A percentile compares a stretch with the other conserved stretches of the same genome.
phyloP scores from a whole-genome alignment of 108 stramenopile species.

The Nitzschia sp. region DNA sequence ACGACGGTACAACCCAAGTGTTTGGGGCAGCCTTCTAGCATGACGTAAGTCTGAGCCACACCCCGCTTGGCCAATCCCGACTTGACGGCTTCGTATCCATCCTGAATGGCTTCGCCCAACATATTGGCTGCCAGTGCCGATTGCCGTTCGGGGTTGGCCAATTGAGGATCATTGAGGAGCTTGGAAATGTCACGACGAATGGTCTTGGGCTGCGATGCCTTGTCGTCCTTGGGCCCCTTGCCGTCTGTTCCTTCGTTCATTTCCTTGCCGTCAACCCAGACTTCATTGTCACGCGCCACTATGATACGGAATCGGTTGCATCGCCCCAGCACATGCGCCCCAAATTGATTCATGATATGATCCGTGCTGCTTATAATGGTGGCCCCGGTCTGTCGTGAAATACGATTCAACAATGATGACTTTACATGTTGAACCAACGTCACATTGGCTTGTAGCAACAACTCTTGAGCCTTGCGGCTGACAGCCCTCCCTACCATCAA shows the following conservation, averaged over 20 bases:
- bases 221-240: background rate
- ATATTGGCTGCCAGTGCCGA: slow-evolving; percentile 75
- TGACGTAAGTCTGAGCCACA: slow-evolving; percentile 75
- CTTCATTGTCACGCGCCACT: slow-evolving; percentile 84
- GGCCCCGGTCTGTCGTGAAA: slow-evolving; percentile 92
- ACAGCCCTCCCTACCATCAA: slow-evolving; percentile 86
- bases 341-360: slow-evolving; percentile 87
- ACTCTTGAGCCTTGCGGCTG: slow-evolving; percentile 87
- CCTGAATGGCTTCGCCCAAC: slow-evolving; percentile 76
- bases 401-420: slow-evolving; percentile 74
- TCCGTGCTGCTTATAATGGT: slow-evolving; percentile 88
- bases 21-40: slow-evolving; percentile 93
- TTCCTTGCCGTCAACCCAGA: slow-evolving; percentile 49
- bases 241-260: background rate
- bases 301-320: slow-evolving; percentile 87
- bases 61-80: slow-evolving; percentile 82
- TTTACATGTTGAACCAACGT: slow-evolving; percentile 93
- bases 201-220: slow-evolving; percentile 4
- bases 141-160: slow-evolving; percentile 71
- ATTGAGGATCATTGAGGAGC: slow-evolving; percentile 42
- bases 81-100: slow-evolving; percentile 82
- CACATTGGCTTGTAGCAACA: slow-evolving; percentile 78
- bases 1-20: slow-evolving; percentile 90
- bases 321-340: slow-evolving; percentile 66
- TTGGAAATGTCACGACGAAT: slow-evolving; percentile 45